Base-by-base conservation (phyloP, 257 asterid genomes). In the Solanum pimpinellifolium region DNA sequence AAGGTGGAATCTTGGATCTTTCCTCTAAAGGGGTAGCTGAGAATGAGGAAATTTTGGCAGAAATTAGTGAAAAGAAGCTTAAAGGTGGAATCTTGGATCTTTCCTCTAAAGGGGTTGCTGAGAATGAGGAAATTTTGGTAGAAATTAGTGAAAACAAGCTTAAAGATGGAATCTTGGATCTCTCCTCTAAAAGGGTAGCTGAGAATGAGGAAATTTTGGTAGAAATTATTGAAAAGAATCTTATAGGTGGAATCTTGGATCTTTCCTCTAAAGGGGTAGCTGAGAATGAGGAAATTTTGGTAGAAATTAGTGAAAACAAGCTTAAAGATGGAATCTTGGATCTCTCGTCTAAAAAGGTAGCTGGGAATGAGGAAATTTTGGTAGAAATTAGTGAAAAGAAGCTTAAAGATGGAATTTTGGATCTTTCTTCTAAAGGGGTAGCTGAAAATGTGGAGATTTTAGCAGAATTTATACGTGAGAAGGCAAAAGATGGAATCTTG, bases 41-140 rank as follows among this genome's bases (percentile, higher is more conserved):
- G 87, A 90, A 88, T 78, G 90, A 41, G 25, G 52, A 93, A 81
- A 74, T 47, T 69, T 92, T 86, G 49, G 93, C 59, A 7, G 98
- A 91, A 11, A 92, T 87, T 86, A 89, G 90, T 85, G 96, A 90
- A 80, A 95, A 94, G 90, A 95, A 94, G 91, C 91, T 95, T 21
- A 95, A 91, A 89, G 93, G 91, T 78, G 98, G 96, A 92, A 93
- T 95, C 85, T 91, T 97, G 89, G 92, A 97, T 59, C 66, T 59
- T 90, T 92, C 93, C 5, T 90, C 92, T n/a, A 94, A 93, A 85
- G 91, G 95, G 90, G 96, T 91, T 23, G 90, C 90, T 80, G 98
- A 90, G 87, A 90, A 88, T 75, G 90, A 41, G 23, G 10, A 93
- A 82, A 74, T 39, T 65, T 92, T 86, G 66, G 93, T 66, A 9